Evolutionary conservation across 768 basidiomycete species (phyloP), one percentile per base, ranked within the genome.

Genomic region (Scleroderma bovista): DNA sequence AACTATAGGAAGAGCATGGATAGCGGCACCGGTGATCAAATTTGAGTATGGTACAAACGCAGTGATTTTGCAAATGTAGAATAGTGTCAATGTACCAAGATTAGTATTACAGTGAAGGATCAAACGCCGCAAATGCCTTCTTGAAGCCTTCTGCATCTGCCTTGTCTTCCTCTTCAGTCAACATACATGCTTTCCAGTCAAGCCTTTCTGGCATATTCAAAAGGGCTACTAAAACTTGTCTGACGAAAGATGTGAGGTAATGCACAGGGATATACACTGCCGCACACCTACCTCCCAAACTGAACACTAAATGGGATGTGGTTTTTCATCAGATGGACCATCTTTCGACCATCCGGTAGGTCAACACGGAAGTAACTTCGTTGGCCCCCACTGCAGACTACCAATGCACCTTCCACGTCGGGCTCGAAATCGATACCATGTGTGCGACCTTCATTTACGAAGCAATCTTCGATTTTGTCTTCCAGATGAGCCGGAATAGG

Each of bases 151-250:
- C 71, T 1, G 82, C 89, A 64, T 98, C 95, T 10, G 77, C 80
- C 60, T 73, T 85, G 61, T 98, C 95, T 59, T 93, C 89, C 13
- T 83, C 86, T 51, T 95, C 92, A 9, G 83, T 69, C 54, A 91
- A 77, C 58, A 78, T 73, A 63, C 95, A 99, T 1, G 76, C 79
- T 64, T 92, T 95, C 95, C 95, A 99, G 61, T 98, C 94, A 45
- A 87, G 71, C 42, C 95, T 77, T 17, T 92, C 81, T 1, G 85
- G 83, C 48, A 81, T 79, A 15, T 76, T 82, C 48, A 98, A 61
- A n/a, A 97, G 66, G 32, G 78, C 73, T 6, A 86, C 89, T 39
- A 97, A 63, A 15, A 88, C 91, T 66, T 87, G 83, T 68, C 95
- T 97, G 61, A 43, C 51, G 44, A 36, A n/a, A 22, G 33, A 48